These are phyloP conservation scores for Phytophthora sansomeana DNA, from an alignment of 352 stramenopile species.

Conservation along the genomic window DNA sequence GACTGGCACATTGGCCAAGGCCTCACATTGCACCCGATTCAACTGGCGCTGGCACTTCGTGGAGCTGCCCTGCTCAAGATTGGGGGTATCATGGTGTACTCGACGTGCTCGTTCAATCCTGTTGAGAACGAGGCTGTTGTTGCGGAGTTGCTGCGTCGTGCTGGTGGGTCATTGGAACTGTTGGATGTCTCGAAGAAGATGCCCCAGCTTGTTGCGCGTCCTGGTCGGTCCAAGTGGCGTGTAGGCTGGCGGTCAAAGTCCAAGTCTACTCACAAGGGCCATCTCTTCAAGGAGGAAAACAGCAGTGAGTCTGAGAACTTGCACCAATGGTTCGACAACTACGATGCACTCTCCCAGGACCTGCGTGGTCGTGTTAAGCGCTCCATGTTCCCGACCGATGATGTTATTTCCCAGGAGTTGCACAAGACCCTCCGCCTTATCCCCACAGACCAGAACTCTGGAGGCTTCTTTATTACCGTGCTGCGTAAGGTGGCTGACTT, in stretches of 20 bases:
- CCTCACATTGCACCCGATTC: slow-evolving; percentile 93
- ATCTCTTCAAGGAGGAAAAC: slow-evolving; percentile 60
- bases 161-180: slow-evolving; percentile 89
- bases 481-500: slow-evolving; percentile 87
- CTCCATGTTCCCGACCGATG: slow-evolving; percentile 88
- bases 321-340: slow-evolving; percentile 84
- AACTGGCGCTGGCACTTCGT: slow-evolving; percentile 94
- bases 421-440: slow-evolving; percentile 94
- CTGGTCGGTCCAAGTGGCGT: slow-evolving; percentile 66
- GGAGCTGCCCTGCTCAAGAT: slow-evolving; percentile 92
- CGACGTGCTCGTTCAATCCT: slow-evolving; percentile 98
- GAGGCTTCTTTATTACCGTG: slow-evolving; percentile 99
- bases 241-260: slow-evolving; percentile 91
- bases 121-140: slow-evolving; percentile 99
- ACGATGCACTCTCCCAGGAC: slow-evolving; percentile 64
- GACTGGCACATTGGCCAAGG: slow-evolving; percentile 94
- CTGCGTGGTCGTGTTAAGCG: slow-evolving; percentile 72
- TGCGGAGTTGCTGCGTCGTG: slow-evolving; percentile 91
- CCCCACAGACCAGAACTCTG: slow-evolving; percentile 98
- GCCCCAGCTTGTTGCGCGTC: slow-evolving; percentile 60
- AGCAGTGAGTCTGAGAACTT: slow-evolving; percentile 29
- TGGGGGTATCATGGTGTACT: slow-evolving; percentile 95
- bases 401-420: slow-evolving; percentile 54
- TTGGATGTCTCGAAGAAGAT: slow-evolving; percentile 82
- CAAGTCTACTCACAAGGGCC: slow-evolving; percentile 84